Evolutionary conservation across 768 basidiomycete species (phyloP), one percentile per base, ranked within the genome.

Genomic region (Candolleomyces aberdarensis): DNA sequence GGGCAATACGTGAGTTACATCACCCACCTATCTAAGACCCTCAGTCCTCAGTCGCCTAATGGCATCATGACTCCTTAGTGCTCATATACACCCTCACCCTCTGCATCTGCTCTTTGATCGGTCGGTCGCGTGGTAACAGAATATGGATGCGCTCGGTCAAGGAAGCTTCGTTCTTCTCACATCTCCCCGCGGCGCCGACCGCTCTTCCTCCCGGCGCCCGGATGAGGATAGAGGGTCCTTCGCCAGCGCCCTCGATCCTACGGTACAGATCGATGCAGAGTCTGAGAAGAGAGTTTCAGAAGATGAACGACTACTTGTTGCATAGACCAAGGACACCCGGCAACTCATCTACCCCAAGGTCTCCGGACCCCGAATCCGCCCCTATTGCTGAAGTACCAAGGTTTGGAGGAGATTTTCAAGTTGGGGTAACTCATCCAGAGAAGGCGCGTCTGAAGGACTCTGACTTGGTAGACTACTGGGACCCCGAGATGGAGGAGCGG

Each of bases 111-210:
- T 36, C 54, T 19, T 43, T n/a, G n/a, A 43, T 56, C 19, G 54
- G 54, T 8, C 54, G 22, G 3, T 19, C 36, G 6, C 54, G 54
- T 11, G 48, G 48, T 7, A 59, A 59, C 49, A 19, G 47, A 14
- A 31, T 59, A 19, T 59, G 58, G 58, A 8, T 47, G 14, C 19
- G 58, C 6, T 51, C 58, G 0, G 58, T 59, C 32, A 59, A 59
- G 22, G 49, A 59, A 39, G 58, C 58, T 9, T 59, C 47, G 13
- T 59, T 59, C 32, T 59, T 59, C 49, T 59, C 49, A 8, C 47
- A 51, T 36, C 47, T 59, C 5, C 58, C 58, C 10, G n/a, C 58
- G 11, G 58, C 58, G 9, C 58, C 58, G 0, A 57, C 14, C n/a
- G 26, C 43, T 5, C 15, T 59, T 6, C 39, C 46, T 49, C 39